Percentiles rank a stretch among this genome's conserved stretches.
Evolutionary conservation across 129 eudicot genomes (phyloP).

Genomic region (carrot (Daucus carota)): DNA sequence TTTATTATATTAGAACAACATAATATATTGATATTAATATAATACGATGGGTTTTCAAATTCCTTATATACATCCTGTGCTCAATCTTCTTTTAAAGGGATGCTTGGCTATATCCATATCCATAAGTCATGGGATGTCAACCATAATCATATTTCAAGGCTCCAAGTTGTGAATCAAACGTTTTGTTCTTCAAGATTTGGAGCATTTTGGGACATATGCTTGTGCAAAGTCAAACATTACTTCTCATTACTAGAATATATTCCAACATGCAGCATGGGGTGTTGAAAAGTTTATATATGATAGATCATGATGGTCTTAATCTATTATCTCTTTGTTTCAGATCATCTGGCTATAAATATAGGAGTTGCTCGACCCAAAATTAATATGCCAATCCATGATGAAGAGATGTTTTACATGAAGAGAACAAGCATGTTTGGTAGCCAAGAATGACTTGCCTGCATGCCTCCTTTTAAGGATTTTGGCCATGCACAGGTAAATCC

Average conservation of each 20-base stretch:
- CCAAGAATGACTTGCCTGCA: constrained; percentile 74
- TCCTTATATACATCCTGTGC: too few relatives aligned
- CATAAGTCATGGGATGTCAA: neutral
- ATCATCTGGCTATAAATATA: neutral
- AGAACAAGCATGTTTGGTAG: constrained; percentile 40
- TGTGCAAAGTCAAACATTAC: neutral
- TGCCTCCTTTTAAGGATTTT: neutral
- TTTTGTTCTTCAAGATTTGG: neutral
- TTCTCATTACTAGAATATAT: neutral
- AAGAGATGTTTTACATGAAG: neutral
- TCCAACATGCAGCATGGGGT: neutral
- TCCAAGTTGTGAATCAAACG: neutral
- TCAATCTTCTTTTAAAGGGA: neutral
- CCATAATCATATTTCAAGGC: neutral
- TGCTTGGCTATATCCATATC: neutral
- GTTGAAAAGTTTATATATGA: too few relatives aligned
- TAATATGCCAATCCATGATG: neutral
- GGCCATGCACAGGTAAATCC: neutral
- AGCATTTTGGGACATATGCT: neutral
- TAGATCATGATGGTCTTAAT: too few relatives aligned
- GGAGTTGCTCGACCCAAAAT: neutral
- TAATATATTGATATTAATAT: too few relatives aligned
- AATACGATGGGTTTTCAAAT: too few relatives aligned
- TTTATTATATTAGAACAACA: too few relatives aligned
- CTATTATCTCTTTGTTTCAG: too few relatives aligned